A percentile compares a stretch with the other conserved stretches of the same genome.
Evolutionary conservation across 495 filamentous ascomycete genomes (phyloP).

Genomic region (Parachaetomium inaequale): DNA sequence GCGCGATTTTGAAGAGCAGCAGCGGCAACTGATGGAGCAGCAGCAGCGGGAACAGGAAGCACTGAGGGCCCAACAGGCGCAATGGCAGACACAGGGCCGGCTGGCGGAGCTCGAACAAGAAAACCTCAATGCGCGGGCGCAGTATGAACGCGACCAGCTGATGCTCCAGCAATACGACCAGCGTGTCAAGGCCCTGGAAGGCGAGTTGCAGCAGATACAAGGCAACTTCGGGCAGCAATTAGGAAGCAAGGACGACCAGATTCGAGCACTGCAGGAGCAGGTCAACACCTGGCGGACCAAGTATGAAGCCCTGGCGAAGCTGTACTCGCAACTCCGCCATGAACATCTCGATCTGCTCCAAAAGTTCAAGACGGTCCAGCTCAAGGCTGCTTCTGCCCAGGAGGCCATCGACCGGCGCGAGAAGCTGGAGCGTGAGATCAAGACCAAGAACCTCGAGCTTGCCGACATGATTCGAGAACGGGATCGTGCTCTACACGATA

Average conservation of each 20-base stretch:
- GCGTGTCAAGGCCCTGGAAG: slow-evolving; percentile 86
- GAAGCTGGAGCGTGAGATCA: slow-evolving; percentile 93
- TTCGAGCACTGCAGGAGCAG: slow-evolving; percentile 85
- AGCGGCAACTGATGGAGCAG: slow-evolving; percentile 81
- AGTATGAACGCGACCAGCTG: slow-evolving; percentile 94
- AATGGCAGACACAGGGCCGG: slow-evolving; percentile 87
- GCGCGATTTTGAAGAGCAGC: slow-evolving; percentile 91
- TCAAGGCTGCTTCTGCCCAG: slow-evolving; percentile 93
- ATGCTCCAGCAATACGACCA: slow-evolving; percentile 96
- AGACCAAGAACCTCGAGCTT: slow-evolving; percentile 96
- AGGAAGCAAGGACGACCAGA: slow-evolving; percentile 88
- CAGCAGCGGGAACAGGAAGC: slow-evolving; percentile 88
- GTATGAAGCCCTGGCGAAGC: slow-evolving; percentile 92
- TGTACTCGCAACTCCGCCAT: slow-evolving; percentile 92
- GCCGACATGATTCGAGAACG: slow-evolving; percentile 98
- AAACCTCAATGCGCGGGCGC: slow-evolving; percentile 87
- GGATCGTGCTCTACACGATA: slow-evolving; percentile 90
- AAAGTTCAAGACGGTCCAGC: slow-evolving; percentile 91
- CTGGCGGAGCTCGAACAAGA: slow-evolving; percentile 92
- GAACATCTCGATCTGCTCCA: slow-evolving; percentile 93
- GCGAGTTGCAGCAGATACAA: slow-evolving; percentile 77
- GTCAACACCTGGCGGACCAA: slow-evolving; percentile 96
- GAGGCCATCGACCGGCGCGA: slow-evolving; percentile 94
- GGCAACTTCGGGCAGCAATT: slow-evolving; percentile 81
- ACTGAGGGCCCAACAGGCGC: slow-evolving; percentile 77